Evolutionary conservation across 1,139 yeast species (phyloP).

Genomic region (Yarrowia galli): DNA sequence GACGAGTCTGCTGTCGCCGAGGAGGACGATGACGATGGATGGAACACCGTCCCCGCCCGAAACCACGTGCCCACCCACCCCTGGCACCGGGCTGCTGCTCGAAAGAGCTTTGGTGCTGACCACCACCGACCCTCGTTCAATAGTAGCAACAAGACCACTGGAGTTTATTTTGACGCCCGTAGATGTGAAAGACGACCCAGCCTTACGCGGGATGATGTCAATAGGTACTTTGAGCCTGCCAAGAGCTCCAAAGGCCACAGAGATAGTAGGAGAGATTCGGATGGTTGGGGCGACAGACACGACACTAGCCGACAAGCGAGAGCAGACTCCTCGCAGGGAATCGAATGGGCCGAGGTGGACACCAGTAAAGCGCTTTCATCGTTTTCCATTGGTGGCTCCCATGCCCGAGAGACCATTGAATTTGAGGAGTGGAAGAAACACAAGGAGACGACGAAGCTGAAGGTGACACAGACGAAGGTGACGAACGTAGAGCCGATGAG

Average conservation of each 20-base stretch:
- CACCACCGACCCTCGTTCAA: constrained; percentile 39
- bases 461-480: no score
- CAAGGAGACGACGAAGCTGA: background rate
- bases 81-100: constrained; percentile 41
- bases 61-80: constrained; percentile 41
- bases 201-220: constrained; percentile 28
- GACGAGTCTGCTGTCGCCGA: constrained; percentile 42
- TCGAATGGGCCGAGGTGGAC: constrained; percentile 29
- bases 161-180: constrained; percentile 39
- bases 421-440: constrained; percentile 12
- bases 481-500: constrained; percentile 2
- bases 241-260: background rate
- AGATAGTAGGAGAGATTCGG: background rate
- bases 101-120: constrained; percentile 36
- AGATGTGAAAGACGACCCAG: constrained; percentile 23
- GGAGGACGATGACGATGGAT: constrained; percentile 49
- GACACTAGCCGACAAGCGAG: background rate
- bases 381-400: constrained; percentile 8
- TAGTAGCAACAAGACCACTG: constrained; percentile 40
- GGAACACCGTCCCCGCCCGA: constrained; percentile 49
- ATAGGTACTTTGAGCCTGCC: constrained; percentile 19
- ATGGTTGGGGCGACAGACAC: background rate
- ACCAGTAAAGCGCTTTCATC: constrained; percentile 20
- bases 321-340: background rate
- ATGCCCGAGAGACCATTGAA: constrained; percentile 1